Percentiles rank a stretch among this genome's conserved stretches.
phyloP scores from a whole-genome alignment of 2,329 filamentous ascomycete genomes.

The Akanthomyces muscarius region DNA sequence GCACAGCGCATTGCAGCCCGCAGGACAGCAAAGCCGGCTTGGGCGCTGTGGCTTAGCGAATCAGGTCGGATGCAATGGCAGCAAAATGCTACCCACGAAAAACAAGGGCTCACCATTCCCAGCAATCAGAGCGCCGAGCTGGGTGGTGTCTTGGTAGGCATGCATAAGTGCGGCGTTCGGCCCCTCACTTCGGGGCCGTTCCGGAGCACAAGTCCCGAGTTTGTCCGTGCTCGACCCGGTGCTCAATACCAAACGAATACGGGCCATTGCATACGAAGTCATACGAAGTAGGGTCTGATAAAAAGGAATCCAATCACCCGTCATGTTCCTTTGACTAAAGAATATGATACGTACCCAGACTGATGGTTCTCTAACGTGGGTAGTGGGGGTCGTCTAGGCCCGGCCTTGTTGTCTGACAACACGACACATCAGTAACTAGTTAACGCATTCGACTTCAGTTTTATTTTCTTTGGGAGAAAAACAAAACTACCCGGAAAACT shows the following conservation, averaged over 20 bases:
- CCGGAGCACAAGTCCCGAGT: neutral
- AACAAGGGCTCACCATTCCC: neutral
- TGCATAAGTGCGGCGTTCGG: neutral
- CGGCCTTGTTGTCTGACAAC: neutral
- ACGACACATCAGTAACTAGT: neutral
- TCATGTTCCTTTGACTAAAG: neutral
- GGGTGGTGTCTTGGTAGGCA: neutral
- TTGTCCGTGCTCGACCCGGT: neutral
- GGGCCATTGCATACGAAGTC: neutral
- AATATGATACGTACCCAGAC: no score
- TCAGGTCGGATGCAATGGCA: no score
- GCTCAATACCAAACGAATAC: neutral
- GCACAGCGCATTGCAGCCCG: neutral
- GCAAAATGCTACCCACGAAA: neutral
- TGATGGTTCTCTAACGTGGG: no score
- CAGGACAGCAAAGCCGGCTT: neutral
- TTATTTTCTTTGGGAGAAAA: no score
- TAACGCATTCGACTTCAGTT: no score
- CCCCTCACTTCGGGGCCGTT: neutral
- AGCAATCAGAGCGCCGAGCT: neutral
- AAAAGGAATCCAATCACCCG: no score
- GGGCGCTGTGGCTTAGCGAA: no score
- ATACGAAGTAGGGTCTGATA: neutral
- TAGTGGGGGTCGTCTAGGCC: neutral
- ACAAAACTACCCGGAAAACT: no score